phyloP scores from a whole-genome alignment of 768 basidiomycete genomes.

The Scleroderma citrinum region DNA sequence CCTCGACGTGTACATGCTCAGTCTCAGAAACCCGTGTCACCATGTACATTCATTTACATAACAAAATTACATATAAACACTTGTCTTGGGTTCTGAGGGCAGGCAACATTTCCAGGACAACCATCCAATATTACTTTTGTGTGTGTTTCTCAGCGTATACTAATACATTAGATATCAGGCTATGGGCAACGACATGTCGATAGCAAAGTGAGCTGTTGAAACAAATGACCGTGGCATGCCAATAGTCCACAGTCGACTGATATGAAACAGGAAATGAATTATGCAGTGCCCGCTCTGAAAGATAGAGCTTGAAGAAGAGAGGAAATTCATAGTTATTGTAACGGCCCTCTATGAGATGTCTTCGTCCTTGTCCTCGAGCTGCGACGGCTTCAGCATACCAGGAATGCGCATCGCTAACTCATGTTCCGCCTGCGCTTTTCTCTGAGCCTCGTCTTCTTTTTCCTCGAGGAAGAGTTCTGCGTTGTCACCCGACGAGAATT shows the following conservation, averaged over 20 bases:
- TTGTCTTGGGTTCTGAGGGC: too few species aligned
- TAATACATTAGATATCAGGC: constrained; percentile 34
- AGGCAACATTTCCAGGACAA: too few species aligned
- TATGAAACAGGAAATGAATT: constrained; percentile 5
- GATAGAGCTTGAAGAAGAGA: constrained; percentile 20
- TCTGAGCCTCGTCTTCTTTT: constrained; percentile 80
- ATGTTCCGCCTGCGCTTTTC: constrained; percentile 76
- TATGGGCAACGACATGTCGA: constrained; percentile 21
- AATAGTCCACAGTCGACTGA: constrained; percentile 20
- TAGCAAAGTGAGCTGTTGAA: constrained; percentile 23
- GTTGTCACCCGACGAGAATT: constrained; percentile 90
- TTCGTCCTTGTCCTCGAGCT: constrained; percentile 91
- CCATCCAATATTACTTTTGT: too few species aligned
- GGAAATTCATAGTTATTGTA: constrained; percentile 22
- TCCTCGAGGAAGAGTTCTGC: constrained; percentile 91
- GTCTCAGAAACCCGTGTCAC: too few species aligned
- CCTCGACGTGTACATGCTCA: too few species aligned
- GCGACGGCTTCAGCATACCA: constrained; percentile 96
- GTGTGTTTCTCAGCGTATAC: constrained; percentile 26
- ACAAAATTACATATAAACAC: too few species aligned
- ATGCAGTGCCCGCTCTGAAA: constrained; percentile 8
- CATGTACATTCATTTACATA: too few species aligned
- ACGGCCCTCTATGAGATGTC: constrained; percentile 43
- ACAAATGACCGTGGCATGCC: constrained; percentile 17
- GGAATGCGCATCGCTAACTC: constrained; percentile 90